Conservation (phyloP, 257 asterid species). For the Paraleonurus japonicus region DNA sequence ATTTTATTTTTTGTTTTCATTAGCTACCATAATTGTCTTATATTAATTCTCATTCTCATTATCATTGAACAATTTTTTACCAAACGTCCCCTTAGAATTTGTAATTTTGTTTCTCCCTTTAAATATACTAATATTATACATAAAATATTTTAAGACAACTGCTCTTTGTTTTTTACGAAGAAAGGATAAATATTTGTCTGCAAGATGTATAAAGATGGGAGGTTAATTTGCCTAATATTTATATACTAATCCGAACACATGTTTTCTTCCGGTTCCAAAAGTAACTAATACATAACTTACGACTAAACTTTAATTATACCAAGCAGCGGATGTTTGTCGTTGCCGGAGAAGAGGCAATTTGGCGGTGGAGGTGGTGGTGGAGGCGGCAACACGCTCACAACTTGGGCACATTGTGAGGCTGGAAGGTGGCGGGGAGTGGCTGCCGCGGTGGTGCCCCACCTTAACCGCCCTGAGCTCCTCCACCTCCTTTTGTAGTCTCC, state of each 20-base stretch:
- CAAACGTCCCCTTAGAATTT: too few species aligned
- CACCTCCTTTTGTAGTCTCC: conserved; percentile 57
- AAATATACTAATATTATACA: too few species aligned
- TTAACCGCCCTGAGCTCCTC: conserved; percentile 59
- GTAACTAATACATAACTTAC: background rate
- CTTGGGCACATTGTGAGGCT: conserved; percentile 78
- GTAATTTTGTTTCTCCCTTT: too few species aligned
- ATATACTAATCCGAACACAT: conserved; percentile 4
- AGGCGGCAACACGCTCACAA: conserved; percentile 56
- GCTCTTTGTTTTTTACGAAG: too few species aligned
- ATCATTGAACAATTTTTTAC: too few species aligned
- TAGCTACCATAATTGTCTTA: too few species aligned
- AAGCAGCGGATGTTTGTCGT: conserved; percentile 41
- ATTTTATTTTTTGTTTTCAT: too few species aligned
- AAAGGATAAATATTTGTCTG: too few species aligned
- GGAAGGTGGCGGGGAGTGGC: conserved; percentile 44
- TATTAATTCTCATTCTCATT: too few species aligned
- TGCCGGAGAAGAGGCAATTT: conserved; percentile 26
- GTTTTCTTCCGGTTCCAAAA: background rate
- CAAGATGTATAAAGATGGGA: background rate
- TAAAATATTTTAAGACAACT: too few species aligned
- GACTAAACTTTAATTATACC: conserved; percentile 19
- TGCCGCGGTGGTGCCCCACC: conserved; percentile 36
- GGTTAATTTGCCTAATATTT: background rate
- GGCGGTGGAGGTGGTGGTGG: conserved; percentile 14